Evolutionary conservation across 768 basidiomycete genomes (phyloP).

Genomic region (Macrocybe gigantea): DNA sequence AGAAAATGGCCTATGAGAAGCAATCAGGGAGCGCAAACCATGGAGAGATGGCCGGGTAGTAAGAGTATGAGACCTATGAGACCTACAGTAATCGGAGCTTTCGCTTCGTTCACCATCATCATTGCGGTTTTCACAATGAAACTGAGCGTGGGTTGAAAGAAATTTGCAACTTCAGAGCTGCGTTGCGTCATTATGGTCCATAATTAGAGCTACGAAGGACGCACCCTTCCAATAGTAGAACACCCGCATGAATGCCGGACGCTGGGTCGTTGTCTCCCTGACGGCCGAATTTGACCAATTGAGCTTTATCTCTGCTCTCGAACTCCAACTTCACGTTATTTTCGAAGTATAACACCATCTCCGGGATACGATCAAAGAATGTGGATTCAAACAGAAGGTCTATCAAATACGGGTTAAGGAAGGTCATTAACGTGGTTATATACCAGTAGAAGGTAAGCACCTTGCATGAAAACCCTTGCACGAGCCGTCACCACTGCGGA

Average conservation of each 20-base stretch:
- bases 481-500: no score
- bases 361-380: slow-evolving; percentile 31
- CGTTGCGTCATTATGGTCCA: neutral
- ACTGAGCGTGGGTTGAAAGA: neutral
- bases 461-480: slow-evolving; percentile 15
- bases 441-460: slow-evolving; percentile 17
- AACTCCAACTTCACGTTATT: slow-evolving; percentile 39
- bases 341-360: slow-evolving; percentile 39
- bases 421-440: neutral
- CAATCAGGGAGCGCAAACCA: neutral
- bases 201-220: neutral
- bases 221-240: slow-evolving; percentile 34
- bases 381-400: slow-evolving; percentile 33
- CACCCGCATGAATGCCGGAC: slow-evolving; percentile 38
- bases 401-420: slow-evolving; percentile 8
- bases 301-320: slow-evolving; percentile 24
- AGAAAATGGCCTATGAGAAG: slow-evolving; percentile 28
- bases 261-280: slow-evolving; percentile 29
- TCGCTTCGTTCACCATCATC: no score
- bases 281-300: slow-evolving; percentile 40
- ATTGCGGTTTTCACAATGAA: no score
- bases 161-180: slow-evolving; percentile 17
- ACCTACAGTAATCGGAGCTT: neutral
- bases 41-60: neutral
- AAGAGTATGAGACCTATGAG: neutral